Conservation (phyloP, 2,329 filamentous ascomycete genomes). For the Ophiocordyceps robertsii region DNA sequence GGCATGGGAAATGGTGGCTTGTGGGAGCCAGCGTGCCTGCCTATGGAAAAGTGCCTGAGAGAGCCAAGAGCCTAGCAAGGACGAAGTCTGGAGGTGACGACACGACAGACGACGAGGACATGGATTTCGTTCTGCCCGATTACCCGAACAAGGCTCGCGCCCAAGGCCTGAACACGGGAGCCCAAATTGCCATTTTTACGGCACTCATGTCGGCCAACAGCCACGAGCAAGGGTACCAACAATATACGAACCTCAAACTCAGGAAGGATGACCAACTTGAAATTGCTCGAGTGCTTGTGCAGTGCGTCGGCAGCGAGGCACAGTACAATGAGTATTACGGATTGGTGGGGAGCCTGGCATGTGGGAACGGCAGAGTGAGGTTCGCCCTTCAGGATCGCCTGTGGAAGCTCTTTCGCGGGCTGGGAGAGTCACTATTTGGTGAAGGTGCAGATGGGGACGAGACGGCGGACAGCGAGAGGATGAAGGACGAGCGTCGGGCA, state of each 20-base stretch:
- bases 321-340: conserved; percentile 91
- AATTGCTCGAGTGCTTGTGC: conserved; percentile 75
- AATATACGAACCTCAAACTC: conserved; percentile 68
- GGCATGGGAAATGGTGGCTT: conserved; percentile 95
- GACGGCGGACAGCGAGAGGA: conserved; percentile 30
- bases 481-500: conserved; percentile 34
- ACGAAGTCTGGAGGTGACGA: conserved; percentile 8
- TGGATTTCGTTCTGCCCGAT: conserved; percentile 46
- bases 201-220: conserved; percentile 78
- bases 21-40: conserved; percentile 82
- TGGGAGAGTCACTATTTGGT: conserved; percentile 69
- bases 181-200: conserved; percentile 84
- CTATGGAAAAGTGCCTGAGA: conserved; percentile 7
- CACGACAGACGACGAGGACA: conserved; percentile 29
- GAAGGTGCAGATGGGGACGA: conserved; percentile 46
- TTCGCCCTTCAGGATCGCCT: conserved; percentile 81
- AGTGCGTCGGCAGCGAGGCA: conserved; percentile 72
- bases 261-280: conserved; percentile 80
- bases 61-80: conserved; percentile 7
- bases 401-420: conserved; percentile 71
- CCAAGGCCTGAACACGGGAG: conserved; percentile 76
- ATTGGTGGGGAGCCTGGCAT: conserved; percentile 67
- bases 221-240: conserved; percentile 68
- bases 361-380: conserved; percentile 58
- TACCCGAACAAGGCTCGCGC: conserved; percentile 59